phyloP scores from a whole-genome alignment of 2,329 filamentous ascomycete species.

The Sporothrix brasiliensis region DNA sequence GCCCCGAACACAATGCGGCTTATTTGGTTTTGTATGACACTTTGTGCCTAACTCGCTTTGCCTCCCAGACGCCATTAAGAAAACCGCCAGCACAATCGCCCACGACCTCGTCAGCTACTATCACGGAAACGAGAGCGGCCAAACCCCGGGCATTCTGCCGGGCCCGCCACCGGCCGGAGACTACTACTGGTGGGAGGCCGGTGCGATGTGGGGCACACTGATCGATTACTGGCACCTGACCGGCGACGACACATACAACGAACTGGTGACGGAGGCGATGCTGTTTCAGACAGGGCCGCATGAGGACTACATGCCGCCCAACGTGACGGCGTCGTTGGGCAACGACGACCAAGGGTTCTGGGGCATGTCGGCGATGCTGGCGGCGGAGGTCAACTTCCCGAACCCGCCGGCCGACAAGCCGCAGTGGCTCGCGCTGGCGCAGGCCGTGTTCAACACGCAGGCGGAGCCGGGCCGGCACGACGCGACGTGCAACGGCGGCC shows the following conservation, averaged over 20 bases:
- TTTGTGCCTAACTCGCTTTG: neutral
- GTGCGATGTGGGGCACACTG: conserved; percentile 41
- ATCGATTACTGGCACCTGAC: conserved; percentile 48
- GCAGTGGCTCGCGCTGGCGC: conserved; percentile 57
- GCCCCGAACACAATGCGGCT: no score
- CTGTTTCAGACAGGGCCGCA: conserved; percentile 52
- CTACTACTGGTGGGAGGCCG: conserved; percentile 45
- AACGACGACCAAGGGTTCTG: conserved; percentile 66
- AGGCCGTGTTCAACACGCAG: conserved; percentile 59
- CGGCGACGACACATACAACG: conserved; percentile 56
- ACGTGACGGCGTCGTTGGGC: conserved; percentile 49
- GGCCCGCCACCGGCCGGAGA: conserved; percentile 40
- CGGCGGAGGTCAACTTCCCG: conserved; percentile 58
- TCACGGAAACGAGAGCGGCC: conserved; percentile 41
- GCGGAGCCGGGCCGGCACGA: conserved; percentile 56
- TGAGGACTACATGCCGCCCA: conserved; percentile 54
- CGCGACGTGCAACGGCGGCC: conserved; percentile 60
- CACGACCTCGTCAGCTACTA: conserved; percentile 42
- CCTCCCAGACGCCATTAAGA: conserved; percentile 35
- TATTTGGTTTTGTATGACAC: neutral
- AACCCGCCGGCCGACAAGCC: conserved; percentile 48
- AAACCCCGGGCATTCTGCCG: conserved; percentile 40
- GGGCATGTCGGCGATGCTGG: conserved; percentile 59
- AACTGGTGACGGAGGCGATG: conserved; percentile 50
- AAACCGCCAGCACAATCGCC: conserved; percentile 38